A percentile compares a stretch with the other conserved stretches of the same genome.
Evolutionary conservation across 2,329 filamentous ascomycete genomes (phyloP).

Genomic region (Colletotrichum kahawae): DNA sequence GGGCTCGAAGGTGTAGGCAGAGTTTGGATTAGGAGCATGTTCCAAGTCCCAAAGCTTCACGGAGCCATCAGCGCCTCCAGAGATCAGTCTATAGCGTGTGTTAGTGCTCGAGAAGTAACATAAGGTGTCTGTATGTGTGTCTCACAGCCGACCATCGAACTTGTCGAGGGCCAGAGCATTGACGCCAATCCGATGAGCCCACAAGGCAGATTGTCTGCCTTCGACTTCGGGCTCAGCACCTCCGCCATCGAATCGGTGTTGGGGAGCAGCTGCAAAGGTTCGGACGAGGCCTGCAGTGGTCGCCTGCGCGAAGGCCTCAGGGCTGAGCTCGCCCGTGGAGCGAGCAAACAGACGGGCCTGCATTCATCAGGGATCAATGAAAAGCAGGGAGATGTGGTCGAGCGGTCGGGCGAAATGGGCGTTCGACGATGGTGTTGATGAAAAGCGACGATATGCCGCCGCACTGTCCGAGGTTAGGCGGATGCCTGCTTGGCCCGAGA

Average conservation of each 20-base stretch:
- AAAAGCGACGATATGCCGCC: neutral
- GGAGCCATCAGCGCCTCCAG: slow-evolving; percentile 84
- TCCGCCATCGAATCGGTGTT: slow-evolving; percentile 72
- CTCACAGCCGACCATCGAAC: slow-evolving; percentile 78
- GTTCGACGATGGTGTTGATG: neutral
- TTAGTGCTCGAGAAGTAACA: neutral
- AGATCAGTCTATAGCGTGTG: slow-evolving; percentile 65
- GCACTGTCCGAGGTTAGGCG: neutral
- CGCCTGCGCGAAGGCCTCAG: slow-evolving; percentile 67
- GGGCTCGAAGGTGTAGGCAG: slow-evolving; percentile 57
- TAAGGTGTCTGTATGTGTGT: neutral
- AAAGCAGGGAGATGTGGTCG: neutral
- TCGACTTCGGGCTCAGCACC: slow-evolving; percentile 4
- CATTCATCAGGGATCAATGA: slow-evolving; percentile 50
- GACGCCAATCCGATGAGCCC: slow-evolving; percentile 80
- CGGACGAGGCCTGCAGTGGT: slow-evolving; percentile 70
- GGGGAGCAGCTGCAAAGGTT: slow-evolving; percentile 70
- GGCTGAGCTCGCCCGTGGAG: slow-evolving; percentile 70
- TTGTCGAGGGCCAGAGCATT: slow-evolving; percentile 81
- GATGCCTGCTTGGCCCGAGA: neutral
- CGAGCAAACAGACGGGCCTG: slow-evolving; percentile 80
- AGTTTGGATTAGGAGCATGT: slow-evolving; percentile 49
- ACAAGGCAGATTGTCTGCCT: slow-evolving; percentile 33
- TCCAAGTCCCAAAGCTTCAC: slow-evolving; percentile 90
- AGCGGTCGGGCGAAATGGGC: neutral